Conservation (phyloP, 1,139 yeast genomes). For the Yamadazyma jaroonii region DNA sequence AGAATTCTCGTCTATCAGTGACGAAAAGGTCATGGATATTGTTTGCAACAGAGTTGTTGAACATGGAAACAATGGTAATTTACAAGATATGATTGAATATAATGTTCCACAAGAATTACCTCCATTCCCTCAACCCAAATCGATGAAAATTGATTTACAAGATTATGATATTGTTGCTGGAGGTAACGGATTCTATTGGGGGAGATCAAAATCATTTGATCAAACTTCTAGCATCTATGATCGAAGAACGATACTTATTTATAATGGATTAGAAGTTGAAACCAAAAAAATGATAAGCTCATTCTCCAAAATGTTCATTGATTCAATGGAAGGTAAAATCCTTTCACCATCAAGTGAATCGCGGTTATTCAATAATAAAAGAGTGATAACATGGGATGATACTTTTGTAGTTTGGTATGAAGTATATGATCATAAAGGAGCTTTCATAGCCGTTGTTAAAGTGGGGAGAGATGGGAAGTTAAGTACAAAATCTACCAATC, state of each 20-base stretch:
- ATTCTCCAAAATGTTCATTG: conserved; percentile 20
- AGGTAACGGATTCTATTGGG: conserved; percentile 32
- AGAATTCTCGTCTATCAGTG: conserved; percentile 42
- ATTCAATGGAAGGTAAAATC: conserved; percentile 24
- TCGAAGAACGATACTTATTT: conserved; percentile 24
- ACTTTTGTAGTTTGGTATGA: conserved; percentile 37
- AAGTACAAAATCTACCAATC: conserved; percentile 13
- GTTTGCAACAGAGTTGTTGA: conserved; percentile 37
- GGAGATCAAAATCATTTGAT: conserved; percentile 12
- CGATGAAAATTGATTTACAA: conserved; percentile 24
- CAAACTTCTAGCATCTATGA: conserved; percentile 9
- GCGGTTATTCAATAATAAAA: conserved; percentile 7
- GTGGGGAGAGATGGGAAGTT: conserved; percentile 22
- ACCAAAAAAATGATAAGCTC: conserved; percentile 16
- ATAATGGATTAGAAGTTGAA: conserved; percentile 18
- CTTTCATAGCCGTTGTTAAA: conserved; percentile 23
- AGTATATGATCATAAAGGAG: conserved; percentile 32
- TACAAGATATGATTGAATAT: conserved; percentile 1
- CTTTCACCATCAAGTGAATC: conserved; percentile 23
- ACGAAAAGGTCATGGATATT: conserved; percentile 35
- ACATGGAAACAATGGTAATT: neutral
- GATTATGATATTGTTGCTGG: conserved; percentile 25
- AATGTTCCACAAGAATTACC: neutral
- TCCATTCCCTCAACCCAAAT: conserved; percentile 20
- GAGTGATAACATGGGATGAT: conserved; percentile 28